Percentiles rank a stretch among this genome's conserved stretches.
Evolutionary conservation across 179 eudicot genomes (phyloP).

Genomic region (Drosera spatulata): DNA sequence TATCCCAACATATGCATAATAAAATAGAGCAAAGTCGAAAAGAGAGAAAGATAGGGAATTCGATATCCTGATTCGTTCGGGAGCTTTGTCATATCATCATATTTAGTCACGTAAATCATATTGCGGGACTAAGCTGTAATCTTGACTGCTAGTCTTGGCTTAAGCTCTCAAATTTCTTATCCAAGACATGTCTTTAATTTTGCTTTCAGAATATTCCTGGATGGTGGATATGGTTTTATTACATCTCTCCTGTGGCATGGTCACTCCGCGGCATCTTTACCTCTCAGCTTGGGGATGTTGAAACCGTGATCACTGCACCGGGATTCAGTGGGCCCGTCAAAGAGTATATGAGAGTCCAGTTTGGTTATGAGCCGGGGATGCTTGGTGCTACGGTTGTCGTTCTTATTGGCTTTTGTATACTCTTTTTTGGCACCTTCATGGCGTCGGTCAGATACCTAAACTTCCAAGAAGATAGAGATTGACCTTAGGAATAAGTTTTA

Average conservation of each 20-base stretch:
- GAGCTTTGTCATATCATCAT: no score
- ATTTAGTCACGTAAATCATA: no score
- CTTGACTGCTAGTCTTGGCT: background rate
- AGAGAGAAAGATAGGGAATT: no score
- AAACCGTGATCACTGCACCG: slow-evolving; percentile 32
- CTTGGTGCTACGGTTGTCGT: slow-evolving; percentile 37
- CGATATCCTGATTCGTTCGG: no score
- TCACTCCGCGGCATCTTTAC: slow-evolving; percentile 57
- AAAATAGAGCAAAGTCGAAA: no score
- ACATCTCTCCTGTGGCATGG: slow-evolving; percentile 80
- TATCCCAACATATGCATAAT: no score
- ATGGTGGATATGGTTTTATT: slow-evolving; percentile 98
- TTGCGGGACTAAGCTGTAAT: background rate
- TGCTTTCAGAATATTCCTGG: slow-evolving; percentile 51
- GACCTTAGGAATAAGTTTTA: no score
- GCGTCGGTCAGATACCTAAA: slow-evolving; percentile 58
- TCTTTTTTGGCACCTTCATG: slow-evolving; percentile 53
- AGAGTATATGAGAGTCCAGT: slow-evolving; percentile 35
- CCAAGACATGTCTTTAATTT: background rate
- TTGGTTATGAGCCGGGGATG: slow-evolving; percentile 45
- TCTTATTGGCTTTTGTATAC: slow-evolving; percentile 38
- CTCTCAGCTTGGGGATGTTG: slow-evolving; percentile 83
- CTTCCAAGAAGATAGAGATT: slow-evolving; percentile 54
- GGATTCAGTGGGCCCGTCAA: slow-evolving; percentile 60
- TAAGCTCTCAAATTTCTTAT: background rate